These are phyloP conservation scores for Aureococcus anophagefferens DNA, from an alignment of 108 stramenopile genomes.

Conservation along the genomic window DNA sequence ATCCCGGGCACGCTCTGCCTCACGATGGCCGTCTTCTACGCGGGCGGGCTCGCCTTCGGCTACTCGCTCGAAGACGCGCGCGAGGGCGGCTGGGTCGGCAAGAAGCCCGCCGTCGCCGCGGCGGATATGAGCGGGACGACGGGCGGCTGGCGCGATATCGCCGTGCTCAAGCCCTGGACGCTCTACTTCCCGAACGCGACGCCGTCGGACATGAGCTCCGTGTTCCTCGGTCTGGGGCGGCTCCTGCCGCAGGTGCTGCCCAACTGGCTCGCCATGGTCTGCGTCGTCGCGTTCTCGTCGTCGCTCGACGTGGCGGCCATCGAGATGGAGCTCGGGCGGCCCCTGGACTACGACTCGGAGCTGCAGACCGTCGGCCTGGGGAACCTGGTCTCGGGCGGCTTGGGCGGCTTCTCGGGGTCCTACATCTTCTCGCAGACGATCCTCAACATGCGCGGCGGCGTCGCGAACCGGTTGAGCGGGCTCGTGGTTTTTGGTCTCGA, in stretches of 20 bases:
- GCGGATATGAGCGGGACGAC: neutral
- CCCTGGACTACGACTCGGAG: conserved; percentile 87
- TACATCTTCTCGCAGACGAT: conserved; percentile 96
- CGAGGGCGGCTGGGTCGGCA: conserved; percentile 64
- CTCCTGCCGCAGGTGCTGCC: conserved; percentile 44
- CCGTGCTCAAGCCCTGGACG: neutral
- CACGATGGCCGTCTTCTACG: conserved; percentile 71
- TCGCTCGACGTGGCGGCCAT: conserved; percentile 94
- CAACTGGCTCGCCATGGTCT: conserved; percentile 70
- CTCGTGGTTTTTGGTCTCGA: conserved; percentile 54
- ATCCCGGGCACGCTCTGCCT: conserved; percentile 20
- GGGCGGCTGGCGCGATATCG: neutral
- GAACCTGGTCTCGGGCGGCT: conserved; percentile 78
- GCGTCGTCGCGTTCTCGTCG: conserved; percentile 86
- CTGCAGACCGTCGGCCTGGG: conserved; percentile 67
- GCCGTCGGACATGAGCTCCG: neutral
- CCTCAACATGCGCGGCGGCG: conserved; percentile 80
- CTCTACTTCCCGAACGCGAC: neutral
- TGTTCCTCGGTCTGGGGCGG: conserved; percentile 37
- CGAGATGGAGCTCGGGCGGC: conserved; percentile 82
- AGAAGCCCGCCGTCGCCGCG: conserved; percentile 13
- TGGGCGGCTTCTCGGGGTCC: conserved; percentile 80
- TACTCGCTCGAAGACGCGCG: conserved; percentile 52
- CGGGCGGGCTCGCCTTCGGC: conserved; percentile 23
- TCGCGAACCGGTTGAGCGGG: conserved; percentile 66